Base-by-base conservation (phyloP, 2,329 filamentous ascomycete genomes). In the Pseudonectria buxi region DNA sequence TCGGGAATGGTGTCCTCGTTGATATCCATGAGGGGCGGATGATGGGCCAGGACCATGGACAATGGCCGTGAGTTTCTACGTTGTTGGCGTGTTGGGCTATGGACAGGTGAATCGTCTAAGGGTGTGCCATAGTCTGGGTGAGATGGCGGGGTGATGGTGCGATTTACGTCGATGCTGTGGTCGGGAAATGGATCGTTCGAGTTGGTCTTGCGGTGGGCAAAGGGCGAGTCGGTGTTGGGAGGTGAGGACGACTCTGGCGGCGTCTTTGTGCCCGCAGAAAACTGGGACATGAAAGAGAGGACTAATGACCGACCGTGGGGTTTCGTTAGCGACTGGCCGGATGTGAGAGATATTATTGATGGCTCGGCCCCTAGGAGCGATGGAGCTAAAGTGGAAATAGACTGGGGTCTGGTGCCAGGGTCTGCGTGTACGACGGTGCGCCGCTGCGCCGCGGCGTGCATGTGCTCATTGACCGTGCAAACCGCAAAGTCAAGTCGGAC, bases 1-100 rank as follows among this genome's bases (percentile, higher is more conserved):
- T 98, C 92, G 26, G 92, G 88, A 44, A 92, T 79, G 22, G 86
- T 94, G 57, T 95, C 87, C 49, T 82, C 74, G 55, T 77, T 78
- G 45, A 92, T 73, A 54, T 94, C 86, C 81, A 94, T 88, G 59
- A 88, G 65, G 55, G 83, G 84, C 55, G 88, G 86, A 51, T 88
- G 82, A 62, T 89, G 89, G 41, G 84, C 80, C 60, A 92, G 82
- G 32, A 90, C 72, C 74, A 94, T 92, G 43, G 88, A 95, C 62
- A 83, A 69, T 24, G 88, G 88, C 41, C 89, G 76, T 7, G 83
- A 82, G 28, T 58, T 65, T 50, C 62, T 73, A 54, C 68, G 67
- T 44, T 63, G 63, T 43, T 63, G 65, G 32, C 59, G 61, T 14
- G 62, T 57, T 32, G 64, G 62, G 45, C 58, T 66, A 39, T 61